Base-by-base conservation (phyloP, 2,329 filamentous ascomycete species). In the Colletotrichum kahawae region DNA sequence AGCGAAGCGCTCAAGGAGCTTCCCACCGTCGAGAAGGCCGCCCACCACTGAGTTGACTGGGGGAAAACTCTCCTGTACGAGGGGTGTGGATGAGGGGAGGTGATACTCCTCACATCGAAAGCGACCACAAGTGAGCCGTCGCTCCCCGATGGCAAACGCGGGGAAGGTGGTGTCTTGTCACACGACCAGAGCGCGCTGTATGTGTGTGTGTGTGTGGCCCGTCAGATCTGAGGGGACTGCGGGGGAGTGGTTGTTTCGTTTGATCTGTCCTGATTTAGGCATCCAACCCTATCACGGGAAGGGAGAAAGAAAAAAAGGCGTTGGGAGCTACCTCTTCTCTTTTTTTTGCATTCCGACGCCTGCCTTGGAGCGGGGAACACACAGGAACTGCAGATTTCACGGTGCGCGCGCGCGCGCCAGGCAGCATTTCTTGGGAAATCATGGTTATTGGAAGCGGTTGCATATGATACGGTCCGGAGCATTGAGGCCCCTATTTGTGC, bases 1-100 rank as follows among this genome's bases (percentile, higher is more conserved):
- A 90, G 92, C 77, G 93, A 96, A 82, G 93, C 96, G 16, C 89
- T 98, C 81, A 88, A 90, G 78, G 96, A 98, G 85, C 89, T 99
- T 68, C 95, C 96, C 4, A 92, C 80, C 29, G 84, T 83, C n/a
- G 82, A 83, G 77, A 83, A 84, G 79, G 79, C 83, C 54, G 78
- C 81, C 59, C 82, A 80, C 33, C 85, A 87, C 78, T 87, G 82
- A 80, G 66, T 24, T 29, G n/a, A 12, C 43, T 10, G 13, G n/a
- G 43, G 43, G 13, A 51, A 21, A n/a, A 4, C 1, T 12, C 18
- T 7, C n/a, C 43, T 13, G 43, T 51, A 16, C n/a, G 38, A 36
- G 31, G 34, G 21, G 21, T 4, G 5, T 63, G 24, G 34, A 34
- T 31, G 56, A 57, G 27, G 10, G 16, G 29, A 31, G 43, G 7